phyloP scores from a whole-genome alignment of 2,329 filamentous ascomycete species.

The Pseudonectria buxi region DNA sequence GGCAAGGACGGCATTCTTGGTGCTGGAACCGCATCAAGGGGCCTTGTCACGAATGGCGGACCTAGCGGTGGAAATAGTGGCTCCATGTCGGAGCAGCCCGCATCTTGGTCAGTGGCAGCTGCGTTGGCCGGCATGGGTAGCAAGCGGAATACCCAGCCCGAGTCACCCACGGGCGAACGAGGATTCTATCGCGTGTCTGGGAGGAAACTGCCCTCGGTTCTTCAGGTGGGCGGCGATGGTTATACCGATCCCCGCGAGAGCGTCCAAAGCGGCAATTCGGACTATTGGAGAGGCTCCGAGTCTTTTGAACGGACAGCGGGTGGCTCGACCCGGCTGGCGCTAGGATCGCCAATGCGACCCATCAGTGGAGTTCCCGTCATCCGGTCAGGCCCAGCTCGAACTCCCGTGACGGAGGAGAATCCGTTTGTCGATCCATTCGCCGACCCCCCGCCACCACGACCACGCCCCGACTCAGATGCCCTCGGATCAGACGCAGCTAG shows the following conservation, averaged over 20 bases:
- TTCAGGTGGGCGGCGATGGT: constrained; percentile 56
- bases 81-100: constrained; percentile 42
- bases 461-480: constrained; percentile 19
- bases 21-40: constrained; percentile 22
- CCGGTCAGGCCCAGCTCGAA: constrained; percentile 59
- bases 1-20: constrained; percentile 37
- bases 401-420: constrained; percentile 50
- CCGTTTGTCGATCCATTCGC: constrained; percentile 33
- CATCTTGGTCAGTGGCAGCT: constrained; percentile 36
- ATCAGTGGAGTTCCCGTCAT: constrained; percentile 55
- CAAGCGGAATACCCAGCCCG: constrained; percentile 26
- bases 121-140: constrained; percentile 41
- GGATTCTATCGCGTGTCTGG: constrained; percentile 61
- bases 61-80: constrained; percentile 14
- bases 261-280: constrained; percentile 42
- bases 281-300: constrained; percentile 48
- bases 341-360: constrained; percentile 53
- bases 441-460: constrained; percentile 21
- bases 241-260: constrained; percentile 45
- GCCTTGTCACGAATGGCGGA: constrained; percentile 22
- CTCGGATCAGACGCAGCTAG: constrained; percentile 16
- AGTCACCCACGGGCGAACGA: constrained; percentile 40
- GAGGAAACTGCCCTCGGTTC: constrained; percentile 56
- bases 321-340: constrained; percentile 37
- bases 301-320: constrained; percentile 32